Evolutionary conservation across 805 yeast species (phyloP).

Genomic region (Candida bentonensis): DNA sequence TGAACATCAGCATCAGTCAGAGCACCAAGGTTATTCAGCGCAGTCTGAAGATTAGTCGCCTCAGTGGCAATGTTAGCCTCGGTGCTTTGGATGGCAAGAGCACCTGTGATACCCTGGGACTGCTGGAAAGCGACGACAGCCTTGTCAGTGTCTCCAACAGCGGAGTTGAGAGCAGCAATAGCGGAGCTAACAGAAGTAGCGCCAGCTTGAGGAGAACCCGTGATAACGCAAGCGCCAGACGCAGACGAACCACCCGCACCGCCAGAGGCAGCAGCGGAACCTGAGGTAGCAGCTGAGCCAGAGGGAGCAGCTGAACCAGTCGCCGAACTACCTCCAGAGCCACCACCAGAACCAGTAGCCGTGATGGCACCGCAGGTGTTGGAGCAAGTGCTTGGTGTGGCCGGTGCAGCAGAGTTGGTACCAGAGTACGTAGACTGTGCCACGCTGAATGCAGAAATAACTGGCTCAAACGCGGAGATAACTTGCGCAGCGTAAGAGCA

Average conservation of each 20-base stretch:
- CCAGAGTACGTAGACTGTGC: background rate
- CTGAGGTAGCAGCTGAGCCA: constrained; percentile 4
- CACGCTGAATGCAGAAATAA: constrained; percentile 6
- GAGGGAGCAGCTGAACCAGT: constrained; percentile 7
- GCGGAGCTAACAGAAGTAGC: constrained; percentile 7
- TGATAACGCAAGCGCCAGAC: no score
- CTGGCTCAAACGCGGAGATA: constrained; percentile 6
- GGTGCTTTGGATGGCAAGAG: constrained; percentile 16
- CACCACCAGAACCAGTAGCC: constrained; percentile 5
- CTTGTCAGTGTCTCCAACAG: constrained; percentile 8
- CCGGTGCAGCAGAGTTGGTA: background rate
- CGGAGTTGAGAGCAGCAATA: constrained; percentile 7
- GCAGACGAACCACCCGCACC: constrained; percentile 7
- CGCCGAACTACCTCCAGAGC: constrained; percentile 7
- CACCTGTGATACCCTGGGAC: constrained; percentile 15
- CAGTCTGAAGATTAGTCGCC: constrained; percentile 8
- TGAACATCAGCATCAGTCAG: background rate
- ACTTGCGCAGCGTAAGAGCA: constrained; percentile 8
- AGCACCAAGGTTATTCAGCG: constrained; percentile 2
- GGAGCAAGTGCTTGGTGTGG: background rate
- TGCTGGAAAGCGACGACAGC: constrained; percentile 5
- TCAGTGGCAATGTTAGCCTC: constrained; percentile 12
- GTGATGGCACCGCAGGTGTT: background rate
- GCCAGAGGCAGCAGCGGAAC: constrained; percentile 7
- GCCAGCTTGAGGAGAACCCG: constrained; percentile 4